Evolutionary conservation across 2,329 filamentous ascomycete genomes (phyloP).

Genomic region (Cryoendolithus antarcticus): DNA sequence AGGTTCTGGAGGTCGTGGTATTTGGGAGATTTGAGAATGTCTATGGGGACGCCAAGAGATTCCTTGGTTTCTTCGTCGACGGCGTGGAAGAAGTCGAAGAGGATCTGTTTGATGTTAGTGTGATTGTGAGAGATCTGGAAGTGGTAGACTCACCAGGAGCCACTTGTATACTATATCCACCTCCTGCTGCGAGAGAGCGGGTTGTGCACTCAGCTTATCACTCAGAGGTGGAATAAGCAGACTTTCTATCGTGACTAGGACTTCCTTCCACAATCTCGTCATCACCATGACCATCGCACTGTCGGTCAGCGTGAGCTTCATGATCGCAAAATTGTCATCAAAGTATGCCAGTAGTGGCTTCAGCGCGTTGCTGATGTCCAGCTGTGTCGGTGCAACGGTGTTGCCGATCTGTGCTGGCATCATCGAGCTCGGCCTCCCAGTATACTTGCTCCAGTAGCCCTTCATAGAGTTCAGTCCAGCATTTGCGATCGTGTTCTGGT

Average conservation of each 20-base stretch:
- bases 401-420: slow-evolving; percentile 7
- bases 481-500: slow-evolving; percentile 54
- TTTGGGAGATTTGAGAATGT: slow-evolving; percentile 91
- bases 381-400: slow-evolving; percentile 41
- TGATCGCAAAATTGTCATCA: slow-evolving; percentile 96
- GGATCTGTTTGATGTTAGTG: slow-evolving; percentile 34
- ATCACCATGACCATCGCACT: slow-evolving; percentile 98
- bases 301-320: slow-evolving; percentile 91
- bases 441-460: slow-evolving; percentile 42
- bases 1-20: slow-evolving; percentile 94
- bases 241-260: slow-evolving; percentile 78
- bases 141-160: slow-evolving; percentile 45
- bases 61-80: slow-evolving; percentile 73
- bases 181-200: slow-evolving; percentile 72
- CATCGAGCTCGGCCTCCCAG: slow-evolving; percentile 24
- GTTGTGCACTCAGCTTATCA: slow-evolving; percentile 82
- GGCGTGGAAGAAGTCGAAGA: slow-evolving; percentile 92
- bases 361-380: slow-evolving; percentile 68
- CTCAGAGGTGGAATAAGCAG: slow-evolving; percentile 87
- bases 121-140: not conserved
- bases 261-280: slow-evolving; percentile 96
- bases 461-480: slow-evolving; percentile 44
- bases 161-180: slow-evolving; percentile 91
- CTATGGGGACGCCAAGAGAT: slow-evolving; percentile 75
- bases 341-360: slow-evolving; percentile 86